Evolutionary conservation across 139 green algal genomes (phyloP).

Genomic region (Auxenochlorella pyrenoidosa): DNA sequence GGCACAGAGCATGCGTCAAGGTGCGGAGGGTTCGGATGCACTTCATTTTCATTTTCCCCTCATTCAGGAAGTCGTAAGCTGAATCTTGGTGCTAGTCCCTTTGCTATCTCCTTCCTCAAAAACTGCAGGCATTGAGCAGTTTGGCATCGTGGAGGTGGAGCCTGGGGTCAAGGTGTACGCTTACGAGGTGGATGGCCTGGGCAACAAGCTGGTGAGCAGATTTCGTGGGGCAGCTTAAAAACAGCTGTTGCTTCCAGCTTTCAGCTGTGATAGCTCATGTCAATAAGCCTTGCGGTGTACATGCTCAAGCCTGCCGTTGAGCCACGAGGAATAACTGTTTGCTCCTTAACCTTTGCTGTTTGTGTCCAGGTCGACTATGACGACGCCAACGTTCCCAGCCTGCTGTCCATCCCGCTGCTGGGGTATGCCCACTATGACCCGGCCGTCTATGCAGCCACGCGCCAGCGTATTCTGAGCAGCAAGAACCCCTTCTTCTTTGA

Average conservation of each 20-base stretch:
- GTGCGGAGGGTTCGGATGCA: not conserved
- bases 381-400: slow-evolving; percentile 73
- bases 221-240: too few species aligned
- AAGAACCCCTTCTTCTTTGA: slow-evolving; percentile 49
- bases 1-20: slow-evolving; percentile 41
- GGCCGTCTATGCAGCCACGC: slow-evolving; percentile 44
- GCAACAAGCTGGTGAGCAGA: slow-evolving; percentile 1
- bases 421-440: slow-evolving; percentile 58
- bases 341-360: not conserved
- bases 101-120: not conserved
- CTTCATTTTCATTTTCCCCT: not conserved
- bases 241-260: too few species aligned
- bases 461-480: slow-evolving; percentile 46
- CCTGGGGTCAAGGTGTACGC: slow-evolving; percentile 53
- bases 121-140: slow-evolving; percentile 51
- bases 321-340: too few species aligned
- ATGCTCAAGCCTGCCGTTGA: too few species aligned
- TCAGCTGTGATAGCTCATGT: too few species aligned
- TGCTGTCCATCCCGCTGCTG: slow-evolving; percentile 71
- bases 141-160: slow-evolving; percentile 42
- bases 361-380: slow-evolving; percentile 54
- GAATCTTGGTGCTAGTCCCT: not conserved
- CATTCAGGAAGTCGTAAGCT: not conserved
- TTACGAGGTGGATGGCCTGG: slow-evolving; percentile 72
- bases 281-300: too few species aligned